phyloP scores from a whole-genome alignment of 2,329 filamentous ascomycete genomes.

The Beauveria caledonica region DNA sequence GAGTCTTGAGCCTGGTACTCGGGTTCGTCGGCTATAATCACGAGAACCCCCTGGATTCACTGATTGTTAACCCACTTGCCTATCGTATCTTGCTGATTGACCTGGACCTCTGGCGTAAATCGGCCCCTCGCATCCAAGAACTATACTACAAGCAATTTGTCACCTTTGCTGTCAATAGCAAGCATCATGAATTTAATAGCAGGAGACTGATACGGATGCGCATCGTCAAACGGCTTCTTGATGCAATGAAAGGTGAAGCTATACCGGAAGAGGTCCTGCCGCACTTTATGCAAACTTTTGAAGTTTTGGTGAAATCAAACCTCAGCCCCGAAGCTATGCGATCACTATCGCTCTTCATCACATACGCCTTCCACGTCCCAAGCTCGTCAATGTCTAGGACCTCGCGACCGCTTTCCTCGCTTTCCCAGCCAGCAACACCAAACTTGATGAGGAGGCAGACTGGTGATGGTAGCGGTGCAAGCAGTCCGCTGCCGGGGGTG shows the following conservation, averaged over 20 bases:
- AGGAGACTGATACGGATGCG: slow-evolving; percentile 83
- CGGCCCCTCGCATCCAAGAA: slow-evolving; percentile 66
- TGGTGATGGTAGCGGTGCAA: slow-evolving; percentile 24
- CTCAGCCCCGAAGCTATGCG: slow-evolving; percentile 79
- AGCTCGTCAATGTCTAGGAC: slow-evolving; percentile 41
- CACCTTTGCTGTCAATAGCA: slow-evolving; percentile 81
- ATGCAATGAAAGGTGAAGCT: slow-evolving; percentile 79
- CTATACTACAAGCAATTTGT: slow-evolving; percentile 91
- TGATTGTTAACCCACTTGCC: slow-evolving; percentile 91
- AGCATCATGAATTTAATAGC: slow-evolving; percentile 86
- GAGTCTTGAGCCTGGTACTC: slow-evolving; percentile 69
- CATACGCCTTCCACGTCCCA: slow-evolving; percentile 71
- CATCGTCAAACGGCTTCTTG: slow-evolving; percentile 85
- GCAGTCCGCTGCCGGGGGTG: slow-evolving; percentile 22
- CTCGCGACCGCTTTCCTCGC: slow-evolving; percentile 35
- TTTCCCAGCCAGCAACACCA: slow-evolving; percentile 34
- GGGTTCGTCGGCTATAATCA: slow-evolving; percentile 85
- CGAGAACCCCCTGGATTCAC: slow-evolving; percentile 70
- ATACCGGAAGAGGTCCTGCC: slow-evolving; percentile 64
- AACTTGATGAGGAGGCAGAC: slow-evolving; percentile 29
- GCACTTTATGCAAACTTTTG: slow-evolving; percentile 71
- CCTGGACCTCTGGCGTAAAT: slow-evolving; percentile 84
- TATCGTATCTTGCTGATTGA: slow-evolving; percentile 90
- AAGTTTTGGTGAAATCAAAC: slow-evolving; percentile 69
- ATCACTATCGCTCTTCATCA: slow-evolving; percentile 84